phyloP scores from a whole-genome alignment of 495 filamentous ascomycete species.

The Collariella sp. region DNA sequence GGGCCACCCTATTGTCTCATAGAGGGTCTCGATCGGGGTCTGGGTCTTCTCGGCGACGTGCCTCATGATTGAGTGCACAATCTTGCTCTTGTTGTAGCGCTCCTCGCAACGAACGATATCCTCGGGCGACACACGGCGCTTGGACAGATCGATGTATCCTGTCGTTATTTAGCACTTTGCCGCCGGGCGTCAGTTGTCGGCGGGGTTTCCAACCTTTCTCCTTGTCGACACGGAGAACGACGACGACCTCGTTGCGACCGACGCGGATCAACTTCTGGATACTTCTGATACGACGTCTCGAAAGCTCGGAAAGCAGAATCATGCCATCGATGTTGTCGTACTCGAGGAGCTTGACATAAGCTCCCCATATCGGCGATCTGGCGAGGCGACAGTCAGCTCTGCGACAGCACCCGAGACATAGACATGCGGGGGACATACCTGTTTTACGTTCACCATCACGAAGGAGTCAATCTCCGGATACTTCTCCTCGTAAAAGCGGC shows the following conservation, averaged over 20 bases:
- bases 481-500: slow-evolving; percentile 86
- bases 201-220: slow-evolving; percentile 60
- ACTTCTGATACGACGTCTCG: slow-evolving; percentile 89
- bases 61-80: slow-evolving; percentile 95
- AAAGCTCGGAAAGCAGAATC: slow-evolving; percentile 95
- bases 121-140: slow-evolving; percentile 93
- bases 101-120: slow-evolving; percentile 98
- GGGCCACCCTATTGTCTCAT: slow-evolving; percentile 92
- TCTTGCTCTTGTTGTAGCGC: slow-evolving; percentile 98
- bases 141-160: slow-evolving; percentile 91
- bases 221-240: slow-evolving; percentile 96
- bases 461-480: slow-evolving; percentile 98
- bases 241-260: slow-evolving; percentile 94
- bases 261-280: slow-evolving; percentile 99
- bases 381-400: slow-evolving; percentile 6
- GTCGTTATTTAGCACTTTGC: slow-evolving; percentile 35
- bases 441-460: slow-evolving; percentile 97
- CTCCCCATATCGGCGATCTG: slow-evolving; percentile 99
- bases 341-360: slow-evolving; percentile 97
- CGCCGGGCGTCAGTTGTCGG: neutral
- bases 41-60: slow-evolving; percentile 96
- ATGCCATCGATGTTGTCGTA: slow-evolving; percentile 99
- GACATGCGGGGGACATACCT: slow-evolving; percentile 44
- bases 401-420: slow-evolving; percentile 3
- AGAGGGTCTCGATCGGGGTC: slow-evolving; percentile 85